phyloP scores from a whole-genome alignment of 2,329 filamentous ascomycete genomes.

The Tetracladium maxilliforme region DNA sequence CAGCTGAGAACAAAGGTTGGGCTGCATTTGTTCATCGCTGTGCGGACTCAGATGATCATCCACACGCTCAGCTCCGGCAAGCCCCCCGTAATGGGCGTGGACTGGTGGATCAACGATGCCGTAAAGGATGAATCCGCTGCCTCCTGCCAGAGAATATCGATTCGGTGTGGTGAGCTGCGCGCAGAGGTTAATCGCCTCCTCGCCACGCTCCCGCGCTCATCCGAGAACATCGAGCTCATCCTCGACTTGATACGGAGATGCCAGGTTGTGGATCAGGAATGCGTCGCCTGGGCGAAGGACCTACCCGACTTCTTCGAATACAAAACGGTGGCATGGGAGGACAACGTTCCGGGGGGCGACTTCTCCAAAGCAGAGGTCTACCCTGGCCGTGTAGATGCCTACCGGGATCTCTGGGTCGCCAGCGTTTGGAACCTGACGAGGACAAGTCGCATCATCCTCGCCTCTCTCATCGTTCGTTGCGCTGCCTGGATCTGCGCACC shows the following conservation, averaged over 20 bases:
- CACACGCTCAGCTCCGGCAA: slow-evolving; percentile 38
- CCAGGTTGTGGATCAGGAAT: slow-evolving; percentile 35
- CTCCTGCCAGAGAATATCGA: slow-evolving; percentile 32
- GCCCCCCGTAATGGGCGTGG: slow-evolving; percentile 33
- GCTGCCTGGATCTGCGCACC: slow-evolving; percentile 45
- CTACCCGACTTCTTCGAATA: slow-evolving; percentile 34
- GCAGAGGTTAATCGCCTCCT: slow-evolving; percentile 36
- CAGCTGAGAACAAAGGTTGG: slow-evolving; percentile 38
- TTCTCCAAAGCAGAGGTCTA: slow-evolving; percentile 39
- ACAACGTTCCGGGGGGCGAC: slow-evolving; percentile 33
- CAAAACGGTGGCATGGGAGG: slow-evolving; percentile 40
- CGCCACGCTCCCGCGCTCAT: slow-evolving; percentile 25
- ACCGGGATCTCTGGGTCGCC: slow-evolving; percentile 42
- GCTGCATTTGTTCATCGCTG: slow-evolving; percentile 39
- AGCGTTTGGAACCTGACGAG: slow-evolving; percentile 41
- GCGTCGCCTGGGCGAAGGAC: slow-evolving; percentile 31
- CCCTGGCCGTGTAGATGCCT: slow-evolving; percentile 44
- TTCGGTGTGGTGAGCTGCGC: slow-evolving; percentile 39
- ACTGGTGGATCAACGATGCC: slow-evolving; percentile 45
- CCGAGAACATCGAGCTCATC: slow-evolving; percentile 34
- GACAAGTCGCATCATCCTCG: slow-evolving; percentile 36
- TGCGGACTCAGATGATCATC: slow-evolving; percentile 47
- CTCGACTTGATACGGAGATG: slow-evolving; percentile 34
- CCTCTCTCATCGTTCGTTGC: slow-evolving; percentile 40
- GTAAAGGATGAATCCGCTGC: slow-evolving; percentile 31